Base-by-base conservation (phyloP, 2,329 filamentous ascomycete species). In the Clonostachys solani region DNA sequence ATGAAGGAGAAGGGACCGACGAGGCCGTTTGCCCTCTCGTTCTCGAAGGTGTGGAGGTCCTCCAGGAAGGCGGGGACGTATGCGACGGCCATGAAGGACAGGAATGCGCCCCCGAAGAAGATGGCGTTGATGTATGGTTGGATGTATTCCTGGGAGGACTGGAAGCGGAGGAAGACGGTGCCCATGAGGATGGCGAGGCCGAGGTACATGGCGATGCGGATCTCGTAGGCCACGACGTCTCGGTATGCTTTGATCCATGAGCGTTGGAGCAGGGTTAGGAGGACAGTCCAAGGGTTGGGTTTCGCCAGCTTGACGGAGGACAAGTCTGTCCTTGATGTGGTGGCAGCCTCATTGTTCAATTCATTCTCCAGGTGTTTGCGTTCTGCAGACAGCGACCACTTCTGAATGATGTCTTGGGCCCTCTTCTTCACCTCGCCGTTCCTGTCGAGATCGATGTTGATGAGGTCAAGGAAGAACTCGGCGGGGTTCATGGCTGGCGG, bases 11-110 rank as follows among this genome's bases (percentile, higher is more conserved):
- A 74, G 0, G 90, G 79, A 0, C 87, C 86, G 61, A 92, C 92
- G 0, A 95, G 75, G 1, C 90, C 90, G 61, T 95, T 95, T 36
- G 81, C 83, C 42, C 86, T 82, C 58, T 95, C 90, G 64, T 92
- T 90, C 55, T 81, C 71, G 63, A 84, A 92, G 1, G 81, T 83
- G 6, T 79, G 71, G 19, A 84, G 78, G 62, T 95, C 89, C 60
- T 95, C 90, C 40, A 95, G 78, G 63, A 86, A 94, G 0, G 87
- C 80, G 0, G 90, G 90, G 4, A 94, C 87, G 62, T 95, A 95
- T 1, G 90, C 90, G 1, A 95, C 84, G 0, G 85, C 84, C 85
- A 89, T 89, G 67, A 89, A 89, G 38, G 81, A 86, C 81, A 89
- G 87, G 65, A 89, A 89, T 2, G 85, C 86, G 0, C 77, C 81